Conservation (phyloP, 345 rosid species). For the Arabidopsis arenosa region DNA sequence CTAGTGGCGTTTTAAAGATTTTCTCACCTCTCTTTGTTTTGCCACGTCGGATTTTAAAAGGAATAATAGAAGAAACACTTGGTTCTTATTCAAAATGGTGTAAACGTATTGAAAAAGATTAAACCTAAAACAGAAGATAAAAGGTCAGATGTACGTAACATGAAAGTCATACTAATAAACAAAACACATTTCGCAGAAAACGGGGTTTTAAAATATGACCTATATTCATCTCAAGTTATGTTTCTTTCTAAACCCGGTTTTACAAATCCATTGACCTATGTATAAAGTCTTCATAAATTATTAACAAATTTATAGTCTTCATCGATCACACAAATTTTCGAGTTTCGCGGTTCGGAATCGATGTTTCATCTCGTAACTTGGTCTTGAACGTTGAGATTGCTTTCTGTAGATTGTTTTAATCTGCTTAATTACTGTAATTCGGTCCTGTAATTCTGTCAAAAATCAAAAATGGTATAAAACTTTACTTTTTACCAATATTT, state of each 20-base stretch:
- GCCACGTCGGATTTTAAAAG: slow-evolving; percentile 34
- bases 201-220: not conserved
- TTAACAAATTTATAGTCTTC: not conserved
- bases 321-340: too few relatives aligned
- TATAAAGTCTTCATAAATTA: not conserved
- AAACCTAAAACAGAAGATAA: not conserved
- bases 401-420: too few relatives aligned
- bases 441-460: too few relatives aligned
- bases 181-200: slow-evolving; percentile 1
- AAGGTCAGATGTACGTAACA: slow-evolving; percentile 21
- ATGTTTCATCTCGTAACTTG: too few relatives aligned
- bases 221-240: not conserved
- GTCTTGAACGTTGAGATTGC: too few relatives aligned
- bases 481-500: too few relatives aligned
- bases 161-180: slow-evolving; percentile 22
- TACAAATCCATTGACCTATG: not conserved
- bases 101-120: slow-evolving; percentile 13
- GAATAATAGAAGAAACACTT: slow-evolving; percentile 4
- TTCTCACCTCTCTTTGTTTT: slow-evolving; percentile 25
- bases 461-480: too few relatives aligned
- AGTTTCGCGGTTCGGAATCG: too few relatives aligned
- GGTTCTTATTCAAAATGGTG: slow-evolving; percentile 33
- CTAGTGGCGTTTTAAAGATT: slow-evolving; percentile 37
- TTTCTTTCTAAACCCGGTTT: slow-evolving; percentile 9
- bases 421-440: too few relatives aligned